phyloP scores from a whole-genome alignment of 495 filamentous ascomycete genomes.

The Xylaria nigripes region DNA sequence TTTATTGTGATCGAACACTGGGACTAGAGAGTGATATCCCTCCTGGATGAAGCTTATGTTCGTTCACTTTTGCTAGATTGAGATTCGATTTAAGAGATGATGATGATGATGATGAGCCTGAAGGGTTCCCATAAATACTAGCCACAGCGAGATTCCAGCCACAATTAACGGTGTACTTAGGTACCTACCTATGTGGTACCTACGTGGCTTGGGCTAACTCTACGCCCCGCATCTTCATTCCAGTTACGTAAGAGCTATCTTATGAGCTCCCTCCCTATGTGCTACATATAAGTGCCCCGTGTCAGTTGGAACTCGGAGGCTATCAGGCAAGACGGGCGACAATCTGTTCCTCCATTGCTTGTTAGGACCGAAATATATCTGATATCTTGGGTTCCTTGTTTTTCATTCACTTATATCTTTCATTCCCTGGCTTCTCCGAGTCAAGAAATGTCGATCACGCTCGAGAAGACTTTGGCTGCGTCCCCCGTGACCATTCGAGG shows the following conservation, averaged over 20 bases:
- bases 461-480: constrained; percentile 49
- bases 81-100: no score
- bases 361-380: background rate
- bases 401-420: background rate
- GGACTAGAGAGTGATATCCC: no score
- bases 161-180: background rate
- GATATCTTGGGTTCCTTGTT: background rate
- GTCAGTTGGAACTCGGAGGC: background rate
- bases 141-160: no score
- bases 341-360: background rate
- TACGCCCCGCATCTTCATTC: background rate
- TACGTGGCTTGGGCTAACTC: background rate
- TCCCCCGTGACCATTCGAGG: constrained; percentile 75
- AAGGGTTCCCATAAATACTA: no score
- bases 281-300: constrained; percentile 6
- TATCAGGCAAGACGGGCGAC: background rate
- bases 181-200: no score
- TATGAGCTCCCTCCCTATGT: no score
- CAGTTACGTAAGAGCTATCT: background rate
- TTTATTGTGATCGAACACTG: no score
- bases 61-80: no score
- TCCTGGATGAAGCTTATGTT: no score
- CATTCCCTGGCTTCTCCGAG: background rate
- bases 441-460: constrained; percentile 40
- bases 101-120: no score